Percentiles rank a stretch among this genome's conserved stretches.
Conservation (phyloP, 441 rosid species). For the Pelargonium myrrhifolium region DNA sequence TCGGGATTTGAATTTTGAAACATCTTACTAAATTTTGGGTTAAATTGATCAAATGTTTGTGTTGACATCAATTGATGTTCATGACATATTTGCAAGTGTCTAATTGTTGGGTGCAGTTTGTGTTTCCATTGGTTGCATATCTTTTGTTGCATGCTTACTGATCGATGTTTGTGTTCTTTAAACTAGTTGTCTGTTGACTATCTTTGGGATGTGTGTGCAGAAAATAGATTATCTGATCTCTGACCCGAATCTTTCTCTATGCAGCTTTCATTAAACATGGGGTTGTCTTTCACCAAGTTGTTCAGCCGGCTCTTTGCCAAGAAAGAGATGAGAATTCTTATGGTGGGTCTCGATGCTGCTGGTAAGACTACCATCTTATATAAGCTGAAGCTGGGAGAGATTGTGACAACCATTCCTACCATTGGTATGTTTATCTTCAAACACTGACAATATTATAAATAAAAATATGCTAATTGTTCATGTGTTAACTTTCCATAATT, state of each 20-base stretch:
- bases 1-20: too few relatives aligned
- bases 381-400: slow-evolving; percentile 63
- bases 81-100: too few relatives aligned
- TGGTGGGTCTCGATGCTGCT: slow-evolving; percentile 56
- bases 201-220: not conserved
- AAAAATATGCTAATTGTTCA: too few relatives aligned
- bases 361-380: slow-evolving; percentile 66
- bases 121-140: too few relatives aligned
- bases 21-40: too few relatives aligned
- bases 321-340: slow-evolving; percentile 51
- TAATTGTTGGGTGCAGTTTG: too few relatives aligned
- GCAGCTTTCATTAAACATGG: slow-evolving; percentile 36
- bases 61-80: too few relatives aligned
- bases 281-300: slow-evolving; percentile 52
- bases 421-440: slow-evolving; percentile 33
- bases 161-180: too few relatives aligned
- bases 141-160: too few relatives aligned
- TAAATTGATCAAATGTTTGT: too few relatives aligned
- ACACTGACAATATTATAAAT: too few relatives aligned
- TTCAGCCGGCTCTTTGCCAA: slow-evolving; percentile 59
- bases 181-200: too few relatives aligned
- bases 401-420: slow-evolving; percentile 59
- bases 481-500: not conserved
- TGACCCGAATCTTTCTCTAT: not conserved
- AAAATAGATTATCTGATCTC: not conserved